Base-by-base conservation (phyloP, 2,329 filamentous ascomycete genomes). In the Juglanconis sp. region DNA sequence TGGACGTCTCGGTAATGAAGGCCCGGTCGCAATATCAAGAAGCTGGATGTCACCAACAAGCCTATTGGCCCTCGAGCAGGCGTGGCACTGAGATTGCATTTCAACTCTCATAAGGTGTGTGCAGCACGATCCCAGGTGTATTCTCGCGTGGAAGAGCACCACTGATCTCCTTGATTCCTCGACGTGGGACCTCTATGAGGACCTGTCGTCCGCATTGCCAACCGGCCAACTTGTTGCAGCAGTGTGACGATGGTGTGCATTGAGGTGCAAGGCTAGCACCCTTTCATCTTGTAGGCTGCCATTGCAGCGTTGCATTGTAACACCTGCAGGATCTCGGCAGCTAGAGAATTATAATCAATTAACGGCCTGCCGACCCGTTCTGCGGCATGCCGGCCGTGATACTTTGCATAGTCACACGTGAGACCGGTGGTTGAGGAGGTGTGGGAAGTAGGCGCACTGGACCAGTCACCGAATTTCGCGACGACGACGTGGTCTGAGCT, bases 231-330 rank as follows among this genome's bases (percentile, higher is more conserved):
- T 9, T 15, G 38, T 42, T 5, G 38, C 38, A 42, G 38, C 10
- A 42, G n/a, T 42, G 10, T 42, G 11, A 15, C 38, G 10, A 13
- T 13, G 47, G 48, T 32, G 24, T 6, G 32, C 38, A 49, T 49
- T 10, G 17, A 24, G 34, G 17, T 42, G 42, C 38, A 42, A 61
- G 24, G 46, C 35, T 38, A 24, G 34, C 48, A 35, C 56, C 52
- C 57, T 56, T 52, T 60, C 57, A 56, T 60, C 44, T 60, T 46
- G 52, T 31, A 52, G 53, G 30, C 24, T 54, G 11, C 34, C 55
- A 57, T 55, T 46, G 61, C 58, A 63, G 57, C 47, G 54, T 63
- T 49, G 31, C 55, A 61, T 55, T 48, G 34, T 52, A 36, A 40
- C 44, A 11, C 44, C 44, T 57, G 53, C 53, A 57, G 46, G 50